Evolutionary conservation across 2,329 filamentous ascomycete genomes (phyloP).

Genomic region (Trichoderma breve): DNA sequence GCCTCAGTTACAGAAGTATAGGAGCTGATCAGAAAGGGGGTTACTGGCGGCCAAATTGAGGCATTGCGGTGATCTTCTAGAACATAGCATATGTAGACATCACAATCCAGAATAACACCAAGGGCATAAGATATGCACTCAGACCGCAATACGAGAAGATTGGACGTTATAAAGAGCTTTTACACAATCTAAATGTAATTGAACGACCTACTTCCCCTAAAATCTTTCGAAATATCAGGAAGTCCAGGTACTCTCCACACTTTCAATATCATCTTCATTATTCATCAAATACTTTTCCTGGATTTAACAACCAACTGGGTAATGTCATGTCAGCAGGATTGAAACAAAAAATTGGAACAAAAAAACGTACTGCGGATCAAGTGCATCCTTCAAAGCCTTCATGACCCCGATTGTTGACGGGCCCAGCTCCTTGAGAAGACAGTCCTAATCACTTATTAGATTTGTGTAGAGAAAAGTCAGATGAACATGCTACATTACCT

Average conservation of each 20-base stretch:
- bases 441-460: constrained; percentile 33
- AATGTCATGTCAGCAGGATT: not conserved
- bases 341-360: not conserved
- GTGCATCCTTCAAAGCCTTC: constrained; percentile 60
- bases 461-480: not conserved
- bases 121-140: not conserved
- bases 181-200: not conserved
- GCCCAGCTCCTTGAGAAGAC: constrained; percentile 62
- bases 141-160: not conserved
- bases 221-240: not conserved
- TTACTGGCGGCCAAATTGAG: not conserved
- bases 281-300: constrained; percentile 65
- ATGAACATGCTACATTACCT: constrained; percentile 51
- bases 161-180: not conserved
- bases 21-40: not conserved
- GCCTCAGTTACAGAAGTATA: not conserved
- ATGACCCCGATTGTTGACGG: constrained; percentile 63
- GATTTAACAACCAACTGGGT: constrained; percentile 62
- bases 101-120: not conserved
- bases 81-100: not conserved
- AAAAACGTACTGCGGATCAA: constrained; percentile 52
- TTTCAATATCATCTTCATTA: not conserved
- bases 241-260: not conserved
- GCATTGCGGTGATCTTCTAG: not conserved
- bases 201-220: not conserved